phyloP scores from a whole-genome alignment of 306 rosid genomes.

The Castanea sativa region DNA sequence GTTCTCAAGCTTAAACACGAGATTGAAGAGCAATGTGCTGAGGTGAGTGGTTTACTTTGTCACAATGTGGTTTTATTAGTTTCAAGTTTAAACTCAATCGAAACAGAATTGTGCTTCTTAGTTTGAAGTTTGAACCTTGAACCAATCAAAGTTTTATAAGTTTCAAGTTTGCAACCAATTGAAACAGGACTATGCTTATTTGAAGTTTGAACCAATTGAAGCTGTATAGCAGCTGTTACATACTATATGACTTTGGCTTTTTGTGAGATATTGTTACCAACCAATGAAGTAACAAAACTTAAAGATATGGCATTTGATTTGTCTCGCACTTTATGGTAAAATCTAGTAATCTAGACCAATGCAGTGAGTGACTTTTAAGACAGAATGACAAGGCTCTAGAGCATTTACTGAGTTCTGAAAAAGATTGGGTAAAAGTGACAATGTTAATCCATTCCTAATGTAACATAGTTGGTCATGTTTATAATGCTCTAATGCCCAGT shows the following conservation, averaged over 20 bases:
- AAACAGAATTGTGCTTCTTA: not conserved
- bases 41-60: slow-evolving; percentile 52
- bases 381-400: not conserved
- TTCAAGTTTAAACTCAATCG: not conserved
- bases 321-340: too few species aligned
- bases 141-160: too few species aligned
- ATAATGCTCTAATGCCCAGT: not conserved
- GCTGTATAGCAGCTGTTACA: too few species aligned
- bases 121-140: not conserved
- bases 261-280: too few species aligned
- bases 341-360: too few species aligned
- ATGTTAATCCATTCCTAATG: not conserved
- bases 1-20: slow-evolving; percentile 85
- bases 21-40: slow-evolving; percentile 91
- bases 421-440: not conserved
- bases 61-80: slow-evolving; percentile 7
- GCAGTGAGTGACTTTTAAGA: not conserved
- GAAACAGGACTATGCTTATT: too few species aligned
- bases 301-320: too few species aligned
- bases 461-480: not conserved
- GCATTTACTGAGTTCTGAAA: not conserved
- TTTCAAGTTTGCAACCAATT: too few species aligned
- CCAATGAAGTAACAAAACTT: too few species aligned
- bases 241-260: too few species aligned
- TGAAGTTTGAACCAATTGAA: too few species aligned